Percentiles rank a stretch among this genome's conserved stretches.
These are phyloP conservation scores for Naegleria fowleri DNA, from an alignment of 208 protist genomes.

Conservation along the genomic window DNA sequence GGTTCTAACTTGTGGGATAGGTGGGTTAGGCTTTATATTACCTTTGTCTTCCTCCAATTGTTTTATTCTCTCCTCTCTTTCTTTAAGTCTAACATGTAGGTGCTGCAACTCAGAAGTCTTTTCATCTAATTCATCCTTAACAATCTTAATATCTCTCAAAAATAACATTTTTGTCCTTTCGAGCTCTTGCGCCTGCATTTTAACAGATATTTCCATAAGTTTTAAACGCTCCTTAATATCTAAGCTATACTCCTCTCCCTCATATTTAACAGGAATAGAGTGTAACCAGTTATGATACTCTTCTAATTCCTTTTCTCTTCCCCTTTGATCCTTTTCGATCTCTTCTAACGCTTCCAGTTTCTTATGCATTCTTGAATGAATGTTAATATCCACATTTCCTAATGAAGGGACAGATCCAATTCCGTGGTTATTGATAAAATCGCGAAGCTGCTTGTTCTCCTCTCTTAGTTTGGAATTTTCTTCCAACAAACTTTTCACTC, in stretches of 20 bases:
- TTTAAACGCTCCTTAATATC: constrained; percentile 15
- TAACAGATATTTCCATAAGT: neutral
- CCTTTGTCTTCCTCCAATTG: neutral
- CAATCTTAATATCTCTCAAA: constrained; percentile 10
- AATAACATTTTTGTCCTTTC: constrained; percentile 3
- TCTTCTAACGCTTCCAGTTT: neutral
- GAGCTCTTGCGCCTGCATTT: neutral
- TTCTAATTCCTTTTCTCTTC: constrained; percentile 13
- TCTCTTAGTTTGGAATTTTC: neutral
- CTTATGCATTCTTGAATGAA: neutral
- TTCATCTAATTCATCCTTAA: constrained; percentile 4
- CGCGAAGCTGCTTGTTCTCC: neutral
- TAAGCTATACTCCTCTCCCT: constrained; percentile 1
- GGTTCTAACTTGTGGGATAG: neutral
- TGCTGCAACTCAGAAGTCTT: neutral
- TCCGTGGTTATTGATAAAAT: neutral
- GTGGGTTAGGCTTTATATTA: neutral
- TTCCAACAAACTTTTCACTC: neutral
- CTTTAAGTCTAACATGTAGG: neutral
- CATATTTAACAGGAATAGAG: constrained; percentile 22
- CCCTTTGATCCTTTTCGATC: constrained; percentile 5
- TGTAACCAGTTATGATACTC: constrained; percentile 8
- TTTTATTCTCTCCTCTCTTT: neutral
- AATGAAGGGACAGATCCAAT: neutral
- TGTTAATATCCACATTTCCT: neutral